Conservation (phyloP, 306 rosid species). For the Cicer chorassanicum region DNA sequence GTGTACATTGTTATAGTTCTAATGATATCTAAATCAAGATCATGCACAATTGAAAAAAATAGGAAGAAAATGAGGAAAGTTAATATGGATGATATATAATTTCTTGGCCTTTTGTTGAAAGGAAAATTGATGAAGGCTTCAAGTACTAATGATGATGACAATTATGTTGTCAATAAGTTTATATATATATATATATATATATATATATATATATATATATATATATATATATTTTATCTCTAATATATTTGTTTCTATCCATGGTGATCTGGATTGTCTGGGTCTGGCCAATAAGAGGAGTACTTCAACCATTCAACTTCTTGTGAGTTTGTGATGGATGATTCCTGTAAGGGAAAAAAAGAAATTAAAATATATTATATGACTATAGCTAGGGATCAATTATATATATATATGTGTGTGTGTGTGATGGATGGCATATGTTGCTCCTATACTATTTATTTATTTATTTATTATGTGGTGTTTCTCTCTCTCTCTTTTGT, state of each 20-base stretch:
- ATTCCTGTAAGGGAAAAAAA: constrained; percentile 52
- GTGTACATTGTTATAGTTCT: too few relatives aligned
- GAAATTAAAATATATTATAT: too few relatives aligned
- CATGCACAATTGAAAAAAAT: too few relatives aligned
- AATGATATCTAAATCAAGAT: too few relatives aligned
- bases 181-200: too few relatives aligned
- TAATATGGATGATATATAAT: too few relatives aligned
- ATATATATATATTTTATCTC: too few relatives aligned
- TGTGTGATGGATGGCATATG: too few relatives aligned
- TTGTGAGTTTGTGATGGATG: constrained; percentile 73
- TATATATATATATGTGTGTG: neutral
- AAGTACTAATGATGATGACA: constrained; percentile 55
- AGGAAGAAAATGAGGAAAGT: too few relatives aligned
- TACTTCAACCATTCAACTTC: constrained; percentile 97
- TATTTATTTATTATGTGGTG: too few relatives aligned
- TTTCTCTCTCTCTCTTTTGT: neutral
- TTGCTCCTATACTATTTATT: too few relatives aligned
- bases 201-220: too few relatives aligned
- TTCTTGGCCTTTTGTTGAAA: constrained; percentile 34
- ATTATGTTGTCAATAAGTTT: constrained; percentile 53
- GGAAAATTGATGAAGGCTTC: constrained; percentile 50
- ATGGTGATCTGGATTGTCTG: constrained; percentile 59
- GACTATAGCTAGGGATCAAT: constrained; percentile 42
- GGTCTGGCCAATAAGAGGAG: constrained; percentile 92
- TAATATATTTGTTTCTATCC: constrained; percentile 40